Evolutionary conservation across 306 rosid genomes (phyloP).

Genomic region (Macrotyloma uniflorum): DNA sequence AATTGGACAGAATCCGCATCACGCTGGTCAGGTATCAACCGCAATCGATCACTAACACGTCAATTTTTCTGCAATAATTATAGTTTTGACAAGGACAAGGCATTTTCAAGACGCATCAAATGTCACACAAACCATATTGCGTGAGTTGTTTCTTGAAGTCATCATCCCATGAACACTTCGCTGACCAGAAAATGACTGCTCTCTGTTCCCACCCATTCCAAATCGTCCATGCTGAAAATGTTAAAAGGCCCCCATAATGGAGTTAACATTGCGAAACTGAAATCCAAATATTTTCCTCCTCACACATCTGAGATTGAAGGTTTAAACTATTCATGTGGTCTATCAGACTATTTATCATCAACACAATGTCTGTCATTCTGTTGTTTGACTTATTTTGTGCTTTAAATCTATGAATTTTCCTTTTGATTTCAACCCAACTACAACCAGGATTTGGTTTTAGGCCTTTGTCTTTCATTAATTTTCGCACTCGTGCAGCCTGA

Average conservation of each 20-base stretch:
- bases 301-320: constrained; percentile 41
- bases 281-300: constrained; percentile 40
- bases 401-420: constrained; percentile 61
- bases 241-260: background rate
- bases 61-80: background rate
- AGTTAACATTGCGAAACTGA: constrained; percentile 30
- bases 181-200: background rate
- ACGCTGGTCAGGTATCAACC: constrained; percentile 11
- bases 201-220: constrained; percentile 4
- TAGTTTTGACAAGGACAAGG: background rate
- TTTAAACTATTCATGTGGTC: constrained; percentile 64
- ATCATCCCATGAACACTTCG: background rate
- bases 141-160: background rate
- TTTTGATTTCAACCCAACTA: constrained; percentile 80
- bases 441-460: constrained; percentile 68
- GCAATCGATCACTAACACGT: constrained; percentile 1
- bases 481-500: constrained; percentile 58
- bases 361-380: constrained; percentile 50
- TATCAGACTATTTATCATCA: constrained; percentile 53
- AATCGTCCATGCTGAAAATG: constrained; percentile 25
- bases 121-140: background rate
- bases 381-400: constrained; percentile 65
- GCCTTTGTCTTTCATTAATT: constrained; percentile 73
- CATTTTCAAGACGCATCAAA: background rate
- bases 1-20: constrained; percentile 8